Evolutionary conservation across 306 rosid genomes (phyloP).

Genomic region (Geum urbanum): DNA sequence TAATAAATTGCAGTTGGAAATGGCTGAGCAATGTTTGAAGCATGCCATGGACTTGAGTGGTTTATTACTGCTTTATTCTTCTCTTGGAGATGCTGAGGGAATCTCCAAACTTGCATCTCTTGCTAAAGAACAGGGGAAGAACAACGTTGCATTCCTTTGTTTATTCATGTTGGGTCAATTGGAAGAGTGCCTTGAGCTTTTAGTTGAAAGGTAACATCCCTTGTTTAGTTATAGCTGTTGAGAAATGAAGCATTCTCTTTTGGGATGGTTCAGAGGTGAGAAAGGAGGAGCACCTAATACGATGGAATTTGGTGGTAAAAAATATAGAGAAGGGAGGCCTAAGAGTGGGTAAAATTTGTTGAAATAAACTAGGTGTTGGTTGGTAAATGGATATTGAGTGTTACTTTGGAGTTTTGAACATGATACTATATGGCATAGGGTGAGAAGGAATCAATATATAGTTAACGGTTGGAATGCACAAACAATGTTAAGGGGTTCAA

Average conservation of each 20-base stretch:
- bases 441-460: no score
- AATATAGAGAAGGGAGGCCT: no score
- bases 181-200: conserved; percentile 94
- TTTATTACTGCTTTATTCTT: conserved; percentile 89
- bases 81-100: conserved; percentile 96
- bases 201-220: conserved; percentile 76
- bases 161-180: conserved; percentile 90
- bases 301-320: no score
- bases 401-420: no score
- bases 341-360: no score
- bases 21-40: conserved; percentile 96
- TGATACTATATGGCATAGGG: no score
- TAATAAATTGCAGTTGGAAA: conserved; percentile 67
- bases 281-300: no score
- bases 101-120: conserved; percentile 74
- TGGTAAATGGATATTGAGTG: no score
- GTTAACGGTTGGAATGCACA: no score
- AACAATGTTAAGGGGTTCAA: no score
- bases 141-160: conserved; percentile 95
- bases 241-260: conserved; percentile 23
- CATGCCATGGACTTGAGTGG: conserved; percentile 97
- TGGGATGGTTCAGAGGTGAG: no score
- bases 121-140: conserved; percentile 98
- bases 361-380: no score
- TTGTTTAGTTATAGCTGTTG: conserved; percentile 11